Base-by-base conservation (phyloP, 805 yeast species). In the Citeromyces nyonsensis region DNA sequence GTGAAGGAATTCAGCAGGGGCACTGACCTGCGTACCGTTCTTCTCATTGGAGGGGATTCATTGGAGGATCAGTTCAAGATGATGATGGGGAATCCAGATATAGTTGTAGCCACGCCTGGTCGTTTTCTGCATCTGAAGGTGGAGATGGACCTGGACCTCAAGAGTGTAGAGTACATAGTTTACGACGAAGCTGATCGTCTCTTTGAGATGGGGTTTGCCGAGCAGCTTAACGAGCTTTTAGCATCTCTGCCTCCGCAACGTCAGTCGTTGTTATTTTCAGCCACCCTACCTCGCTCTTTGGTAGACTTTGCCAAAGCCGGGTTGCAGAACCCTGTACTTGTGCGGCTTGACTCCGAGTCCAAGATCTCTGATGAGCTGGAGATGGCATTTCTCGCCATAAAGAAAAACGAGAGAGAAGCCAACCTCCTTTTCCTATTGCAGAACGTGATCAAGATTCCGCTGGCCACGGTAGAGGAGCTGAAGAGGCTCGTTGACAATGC, bases 251-350 rank as follows among this genome's bases (percentile, higher is more conserved):
- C 97, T 0, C 53, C 82, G 12, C 61, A 63, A 20, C 72, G 97
- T 49, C 98, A 91, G 54, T 79, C 95, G 0, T 60, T 91, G 26
- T 62, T 91, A 42, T 91, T 91, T 43, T 82, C 95, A 26, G 99
- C 99, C 2, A 91, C 99, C 0, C 66, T 91, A 34, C 99, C 99
- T 7, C 72, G 77, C 37, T 72, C 88, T 0, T 66, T 91, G 43
- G 95, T 91, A 15, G 96, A 88, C 45, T 91, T 91, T 59, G 98
- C 98, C 33, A 85, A 86, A 49, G 97, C 97, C 4, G 99, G 99
- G 5, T 64, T 91, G 31, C 68, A 76, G 3, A 88, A 85, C 47
- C 98, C 99, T 0, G 85, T 83, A 11, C 68, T 91, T 36, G 94
- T 91, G 11, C 69, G 98, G 45, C 61, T 91, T 38, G 99, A 91